These are phyloP conservation scores for Erodium trifolium DNA, from an alignment of 441 rosid genomes.

Conservation along the genomic window DNA sequence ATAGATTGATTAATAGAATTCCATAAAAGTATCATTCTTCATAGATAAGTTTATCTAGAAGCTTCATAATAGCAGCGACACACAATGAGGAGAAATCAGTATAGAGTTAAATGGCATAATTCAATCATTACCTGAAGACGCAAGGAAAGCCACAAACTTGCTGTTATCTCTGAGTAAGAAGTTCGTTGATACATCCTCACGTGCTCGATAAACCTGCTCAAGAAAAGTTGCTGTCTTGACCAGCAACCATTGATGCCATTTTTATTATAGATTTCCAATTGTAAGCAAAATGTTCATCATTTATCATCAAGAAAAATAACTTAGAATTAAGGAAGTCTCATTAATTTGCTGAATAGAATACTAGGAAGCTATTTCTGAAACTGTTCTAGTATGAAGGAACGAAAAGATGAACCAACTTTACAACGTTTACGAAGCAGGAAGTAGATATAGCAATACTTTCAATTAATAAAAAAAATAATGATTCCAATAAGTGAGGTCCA, in stretches of 20 bases:
- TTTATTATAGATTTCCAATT: background rate
- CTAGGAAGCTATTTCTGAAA: background rate
- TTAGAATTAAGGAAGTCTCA: background rate
- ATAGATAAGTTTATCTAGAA: background rate
- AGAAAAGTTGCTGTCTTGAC: slow-evolving; percentile 51
- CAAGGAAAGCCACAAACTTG: slow-evolving; percentile 94
- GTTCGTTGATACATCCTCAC: slow-evolving; percentile 69
- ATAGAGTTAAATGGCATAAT: background rate
- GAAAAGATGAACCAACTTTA: background rate
- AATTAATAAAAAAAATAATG: background rate
- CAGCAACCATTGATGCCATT: slow-evolving; percentile 14
- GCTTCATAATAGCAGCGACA: slow-evolving; percentile 11
- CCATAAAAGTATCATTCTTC: slow-evolving; percentile 6
- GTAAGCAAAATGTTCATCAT: background rate
- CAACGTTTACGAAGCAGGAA: background rate
- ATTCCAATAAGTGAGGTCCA: background rate
- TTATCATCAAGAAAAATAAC: background rate
- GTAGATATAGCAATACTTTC: background rate
- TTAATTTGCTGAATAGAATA: background rate
- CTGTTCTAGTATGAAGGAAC: background rate
- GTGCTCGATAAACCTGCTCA: slow-evolving; percentile 51
- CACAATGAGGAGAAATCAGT: slow-evolving; percentile 4
- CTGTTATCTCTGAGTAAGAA: slow-evolving; percentile 67
- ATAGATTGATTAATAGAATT: slow-evolving; percentile 1
- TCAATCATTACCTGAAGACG: slow-evolving; percentile 73